Evolutionary conservation across 257 asterid genomes (phyloP).

Genomic region (Striga asiatica): DNA sequence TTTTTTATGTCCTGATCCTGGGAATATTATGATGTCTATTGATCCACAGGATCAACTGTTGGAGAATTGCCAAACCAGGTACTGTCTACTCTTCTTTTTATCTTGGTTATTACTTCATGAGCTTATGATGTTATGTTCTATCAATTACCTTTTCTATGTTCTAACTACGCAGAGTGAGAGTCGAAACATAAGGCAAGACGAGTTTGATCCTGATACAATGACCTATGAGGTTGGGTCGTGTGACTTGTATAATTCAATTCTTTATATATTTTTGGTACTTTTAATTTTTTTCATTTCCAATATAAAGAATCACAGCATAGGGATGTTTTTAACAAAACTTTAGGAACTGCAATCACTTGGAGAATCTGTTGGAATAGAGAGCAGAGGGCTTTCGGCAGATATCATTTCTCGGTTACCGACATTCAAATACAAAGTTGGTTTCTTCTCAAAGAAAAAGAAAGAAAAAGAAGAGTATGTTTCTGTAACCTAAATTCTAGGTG

Average conservation of each 20-base stretch:
- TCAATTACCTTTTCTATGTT: neutral
- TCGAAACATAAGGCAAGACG: slow-evolving; percentile 41
- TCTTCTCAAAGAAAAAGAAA: slow-evolving; percentile 39
- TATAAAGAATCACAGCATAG: neutral
- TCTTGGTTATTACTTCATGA: slow-evolving; percentile 8
- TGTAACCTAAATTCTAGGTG: neutral
- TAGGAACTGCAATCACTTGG: slow-evolving; percentile 80
- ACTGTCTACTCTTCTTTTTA: slow-evolving; percentile 11
- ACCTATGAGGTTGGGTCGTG: slow-evolving; percentile 64
- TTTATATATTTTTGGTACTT: neutral
- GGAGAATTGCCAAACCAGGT: slow-evolving; percentile 52
- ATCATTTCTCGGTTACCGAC: slow-evolving; percentile 64
- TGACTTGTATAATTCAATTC: neutral
- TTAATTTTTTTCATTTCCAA: neutral
- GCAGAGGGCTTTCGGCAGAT: slow-evolving; percentile 64
- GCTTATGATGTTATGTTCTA: slow-evolving; percentile 6
- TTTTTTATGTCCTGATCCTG: neutral
- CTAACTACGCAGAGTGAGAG: slow-evolving; percentile 34
- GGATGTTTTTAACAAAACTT: neutral
- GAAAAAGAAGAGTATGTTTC: slow-evolving; percentile 35
- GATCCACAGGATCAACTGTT: slow-evolving; percentile 28
- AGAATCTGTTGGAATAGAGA: slow-evolving; percentile 62
- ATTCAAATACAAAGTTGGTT: slow-evolving; percentile 57
- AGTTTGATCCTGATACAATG: slow-evolving; percentile 68
- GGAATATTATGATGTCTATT: neutral